Conservation (phyloP, 441 rosid genomes). For the Populus hybrid region DNA sequence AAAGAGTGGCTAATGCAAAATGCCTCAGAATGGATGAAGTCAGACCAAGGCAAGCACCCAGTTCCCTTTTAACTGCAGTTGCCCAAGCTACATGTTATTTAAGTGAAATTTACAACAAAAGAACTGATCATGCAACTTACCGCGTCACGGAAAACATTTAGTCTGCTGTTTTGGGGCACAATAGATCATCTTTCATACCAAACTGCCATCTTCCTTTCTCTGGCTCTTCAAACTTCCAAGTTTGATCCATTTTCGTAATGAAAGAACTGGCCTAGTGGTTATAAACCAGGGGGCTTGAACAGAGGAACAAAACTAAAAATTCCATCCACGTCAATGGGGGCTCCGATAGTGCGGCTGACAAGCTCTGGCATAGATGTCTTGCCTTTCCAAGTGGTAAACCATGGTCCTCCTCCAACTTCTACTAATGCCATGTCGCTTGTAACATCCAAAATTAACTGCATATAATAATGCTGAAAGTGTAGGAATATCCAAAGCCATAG, state of each 20-base stretch:
- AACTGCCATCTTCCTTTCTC: not conserved
- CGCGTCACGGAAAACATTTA: not conserved
- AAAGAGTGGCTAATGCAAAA: too few species aligned
- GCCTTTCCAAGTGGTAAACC: conserved; percentile 92
- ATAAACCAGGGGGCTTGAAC: conserved; percentile 87
- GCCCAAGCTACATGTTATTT: too few species aligned
- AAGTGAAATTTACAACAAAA: too few species aligned
- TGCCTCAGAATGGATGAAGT: too few species aligned
- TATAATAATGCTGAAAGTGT: not conserved
- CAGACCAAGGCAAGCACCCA: too few species aligned
- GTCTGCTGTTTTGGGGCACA: not conserved
- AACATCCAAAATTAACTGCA: conserved; percentile 68
- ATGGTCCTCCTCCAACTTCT: conserved; percentile 96
- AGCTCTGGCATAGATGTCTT: conserved; percentile 59
- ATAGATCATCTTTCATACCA: not conserved
- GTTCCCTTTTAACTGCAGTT: too few species aligned
- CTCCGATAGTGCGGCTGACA: conserved; percentile 43
- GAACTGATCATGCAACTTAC: too few species aligned
- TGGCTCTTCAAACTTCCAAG: not conserved
- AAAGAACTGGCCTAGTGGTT: conserved; percentile 13
- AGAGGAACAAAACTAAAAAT: conserved; percentile 50
- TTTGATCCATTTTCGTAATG: not conserved
- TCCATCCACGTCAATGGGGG: conserved; percentile 65
- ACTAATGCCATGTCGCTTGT: conserved; percentile 84
- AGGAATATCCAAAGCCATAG: not conserved